Evolutionary conservation across 2,329 filamentous ascomycete species (phyloP).

Genomic region (Penicillium aurantiogriseum): DNA sequence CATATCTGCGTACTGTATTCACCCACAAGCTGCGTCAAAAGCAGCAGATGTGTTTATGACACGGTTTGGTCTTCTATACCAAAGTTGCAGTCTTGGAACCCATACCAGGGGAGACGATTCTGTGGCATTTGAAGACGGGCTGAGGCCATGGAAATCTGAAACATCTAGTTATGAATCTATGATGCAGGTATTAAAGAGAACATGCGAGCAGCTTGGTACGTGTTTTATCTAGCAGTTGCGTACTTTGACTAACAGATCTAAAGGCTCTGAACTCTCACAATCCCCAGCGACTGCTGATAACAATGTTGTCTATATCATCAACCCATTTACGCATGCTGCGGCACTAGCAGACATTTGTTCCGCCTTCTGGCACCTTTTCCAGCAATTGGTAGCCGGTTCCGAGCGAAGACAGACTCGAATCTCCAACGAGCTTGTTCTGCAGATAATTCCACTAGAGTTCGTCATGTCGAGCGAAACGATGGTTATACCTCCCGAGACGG

Average conservation of each 20-base stretch:
- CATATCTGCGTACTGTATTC: constrained; percentile 57
- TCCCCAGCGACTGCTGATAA: constrained; percentile 38
- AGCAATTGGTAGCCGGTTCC: constrained; percentile 49
- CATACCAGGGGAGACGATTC: constrained; percentile 47
- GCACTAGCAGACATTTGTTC: constrained; percentile 54
- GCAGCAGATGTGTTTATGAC: constrained; percentile 53
- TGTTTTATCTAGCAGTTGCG: background rate
- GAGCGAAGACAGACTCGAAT: constrained; percentile 32
- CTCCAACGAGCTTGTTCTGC: constrained; percentile 54
- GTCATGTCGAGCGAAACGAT: constrained; percentile 53
- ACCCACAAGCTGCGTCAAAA: constrained; percentile 49
- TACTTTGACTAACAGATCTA: constrained; percentile 12
- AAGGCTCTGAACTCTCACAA: constrained; percentile 38
- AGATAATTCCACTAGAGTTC: constrained; percentile 57
- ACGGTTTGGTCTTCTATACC: constrained; percentile 55
- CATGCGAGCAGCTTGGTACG: constrained; percentile 42
- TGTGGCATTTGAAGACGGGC: constrained; percentile 39
- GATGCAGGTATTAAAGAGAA: constrained; percentile 35
- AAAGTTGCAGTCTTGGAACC: constrained; percentile 56
- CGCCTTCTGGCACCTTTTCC: constrained; percentile 57
- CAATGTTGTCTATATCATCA: constrained; percentile 59
- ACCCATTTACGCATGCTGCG: constrained; percentile 52
- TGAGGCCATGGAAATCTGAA: constrained; percentile 39
- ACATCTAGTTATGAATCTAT: constrained; percentile 31
- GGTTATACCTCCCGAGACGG: constrained; percentile 50